Base-by-base conservation (phyloP, 306 rosid genomes). In the Acacia melanoxylon region DNA sequence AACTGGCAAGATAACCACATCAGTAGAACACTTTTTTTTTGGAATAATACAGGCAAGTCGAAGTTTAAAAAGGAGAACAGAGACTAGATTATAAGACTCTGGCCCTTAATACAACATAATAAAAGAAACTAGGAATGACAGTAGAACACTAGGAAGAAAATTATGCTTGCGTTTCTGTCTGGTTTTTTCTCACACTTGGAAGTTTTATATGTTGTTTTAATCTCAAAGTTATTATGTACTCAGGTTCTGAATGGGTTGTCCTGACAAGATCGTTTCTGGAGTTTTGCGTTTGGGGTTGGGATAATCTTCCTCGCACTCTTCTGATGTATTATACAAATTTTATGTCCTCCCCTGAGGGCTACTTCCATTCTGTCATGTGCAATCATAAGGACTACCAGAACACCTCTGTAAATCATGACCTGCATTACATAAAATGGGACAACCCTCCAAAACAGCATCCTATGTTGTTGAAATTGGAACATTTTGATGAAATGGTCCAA, bases 351-450 rank as follows among this genome's bases (percentile, higher is more conserved):
- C 69, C 89, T 8, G 99, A 95, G 80, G 96, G 98, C 48, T 95
- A 95, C 90, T 95, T 95, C 77, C 99, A 95, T 46, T 91, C 97
- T 0, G 94, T 92, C 73, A 85, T 87, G 25, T 95, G 99, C 87
- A 95, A 93, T 86, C 94, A 92, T 86, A 95, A 93, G 86, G 96
- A 95, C 77, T 91, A 89, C 81, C 99, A 95, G 82, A 92, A 93
- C 91, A 95, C 97, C 0, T 93, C 94, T 3, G 88, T 92, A 48
- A 95, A 93, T 72, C 90, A 93, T 67, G 95, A 92, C 87, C 79
- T 95, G 74, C 99, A 86, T 61, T 93, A 88, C 52, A 59, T 83
- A 68, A 90, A 72, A 84, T 91, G 97, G 99, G 94, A 93, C 77
- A 87, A 72, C 59, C 95, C 93, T 37, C 97, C 97, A 1, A 90